phyloP scores from a whole-genome alignment of 2,329 filamentous ascomycete genomes.

The Ophiostoma piceae region DNA sequence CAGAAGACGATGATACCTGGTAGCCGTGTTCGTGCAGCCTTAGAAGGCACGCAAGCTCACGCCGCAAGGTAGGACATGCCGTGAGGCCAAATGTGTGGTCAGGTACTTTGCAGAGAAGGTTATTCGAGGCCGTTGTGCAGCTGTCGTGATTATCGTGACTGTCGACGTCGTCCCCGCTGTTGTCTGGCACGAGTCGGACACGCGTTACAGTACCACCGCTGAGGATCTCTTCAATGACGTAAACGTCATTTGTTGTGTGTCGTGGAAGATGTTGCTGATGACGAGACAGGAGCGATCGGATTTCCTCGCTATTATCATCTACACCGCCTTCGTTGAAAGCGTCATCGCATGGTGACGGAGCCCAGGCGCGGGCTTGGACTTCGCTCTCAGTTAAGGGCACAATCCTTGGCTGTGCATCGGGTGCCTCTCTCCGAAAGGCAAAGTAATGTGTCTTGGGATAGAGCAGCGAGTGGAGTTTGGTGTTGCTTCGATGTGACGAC shows the following conservation, averaged over 20 bases:
- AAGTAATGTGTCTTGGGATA: constrained; percentile 15
- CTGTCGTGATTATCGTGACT: not conserved
- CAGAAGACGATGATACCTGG: constrained; percentile 7
- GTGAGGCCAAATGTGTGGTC: not conserved
- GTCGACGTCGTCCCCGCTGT: not conserved
- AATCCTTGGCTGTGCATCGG: constrained; percentile 8
- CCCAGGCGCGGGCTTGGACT: not conserved
- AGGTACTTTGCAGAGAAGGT: not conserved
- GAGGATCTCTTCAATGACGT: not conserved
- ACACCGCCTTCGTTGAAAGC: not conserved
- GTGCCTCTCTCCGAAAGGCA: not conserved
- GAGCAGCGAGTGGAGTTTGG: constrained; percentile 17
- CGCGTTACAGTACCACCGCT: not conserved
- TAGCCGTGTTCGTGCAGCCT: not conserved
- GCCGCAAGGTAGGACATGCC: not conserved
- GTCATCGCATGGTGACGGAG: not conserved
- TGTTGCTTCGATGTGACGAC: constrained; percentile 14
- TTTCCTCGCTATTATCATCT: not conserved
- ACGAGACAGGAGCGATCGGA: not conserved
- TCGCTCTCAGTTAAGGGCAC: constrained; percentile 9
- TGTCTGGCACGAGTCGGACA: not conserved
- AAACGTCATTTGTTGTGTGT: not conserved
- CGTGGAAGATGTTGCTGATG: not conserved
- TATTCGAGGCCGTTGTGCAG: not conserved
- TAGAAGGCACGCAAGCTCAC: not conserved